Conservation (phyloP, 345 rosid genomes). For the Garcia nutans region DNA sequence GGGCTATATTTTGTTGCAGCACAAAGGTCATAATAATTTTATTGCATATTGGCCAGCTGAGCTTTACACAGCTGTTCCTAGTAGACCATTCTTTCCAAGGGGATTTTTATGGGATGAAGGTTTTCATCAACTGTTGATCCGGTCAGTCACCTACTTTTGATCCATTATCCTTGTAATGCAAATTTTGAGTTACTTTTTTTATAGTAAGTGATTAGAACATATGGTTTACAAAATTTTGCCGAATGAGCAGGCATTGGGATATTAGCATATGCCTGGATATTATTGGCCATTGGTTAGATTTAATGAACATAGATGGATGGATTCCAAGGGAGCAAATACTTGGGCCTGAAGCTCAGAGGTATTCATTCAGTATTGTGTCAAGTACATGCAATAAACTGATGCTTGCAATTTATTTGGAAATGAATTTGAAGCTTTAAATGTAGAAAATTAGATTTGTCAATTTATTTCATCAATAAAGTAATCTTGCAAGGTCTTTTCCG, state of each 20-base stretch:
- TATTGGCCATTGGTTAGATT: slow-evolving; percentile 91
- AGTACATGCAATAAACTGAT: slow-evolving; percentile 12
- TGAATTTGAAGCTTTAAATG: background rate
- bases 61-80: slow-evolving; percentile 92
- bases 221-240: slow-evolving; percentile 11
- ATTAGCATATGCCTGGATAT: slow-evolving; percentile 76
- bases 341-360: slow-evolving; percentile 94
- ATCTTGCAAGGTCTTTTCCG: slow-evolving; percentile 15
- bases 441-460: background rate
- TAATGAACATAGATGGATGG: slow-evolving; percentile 95
- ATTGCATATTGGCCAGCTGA: slow-evolving; percentile 93
- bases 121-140: slow-evolving; percentile 80
- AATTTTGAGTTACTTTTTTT: background rate
- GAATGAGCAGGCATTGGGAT: slow-evolving; percentile 87
- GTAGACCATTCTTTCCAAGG: slow-evolving; percentile 86
- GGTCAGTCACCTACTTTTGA: slow-evolving; percentile 48
- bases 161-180: slow-evolving; percentile 13
- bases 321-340: slow-evolving; percentile 94
- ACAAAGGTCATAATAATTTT: slow-evolving; percentile 42
- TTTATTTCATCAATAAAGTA: background rate
- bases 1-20: slow-evolving; percentile 45
- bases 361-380: background rate
- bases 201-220: slow-evolving; percentile 2
- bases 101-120: slow-evolving; percentile 99
- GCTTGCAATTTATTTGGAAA: slow-evolving; percentile 4